Base-by-base conservation (phyloP, 192 early-diverging fungal species). In the Lunasporangiospora selenospora region DNA sequence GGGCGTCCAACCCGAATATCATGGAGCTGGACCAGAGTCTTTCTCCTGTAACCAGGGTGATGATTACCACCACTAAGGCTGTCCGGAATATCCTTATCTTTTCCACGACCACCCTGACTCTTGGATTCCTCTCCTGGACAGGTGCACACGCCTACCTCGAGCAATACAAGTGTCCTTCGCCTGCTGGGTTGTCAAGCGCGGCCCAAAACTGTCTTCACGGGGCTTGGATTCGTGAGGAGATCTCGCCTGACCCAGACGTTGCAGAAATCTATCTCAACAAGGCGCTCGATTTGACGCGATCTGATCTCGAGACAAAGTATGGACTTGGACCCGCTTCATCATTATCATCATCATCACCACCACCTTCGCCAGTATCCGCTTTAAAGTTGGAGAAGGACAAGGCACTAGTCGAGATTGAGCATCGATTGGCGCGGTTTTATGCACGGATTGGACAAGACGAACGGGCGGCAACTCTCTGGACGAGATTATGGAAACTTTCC, bases 221-320 rank as follows among this genome's bases (percentile, higher is more conserved):
- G 4, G 85, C 85, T 3, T 86, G 82, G 70, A 48, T 86, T n/a
- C 77, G 82, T 16, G 83, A 84, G 53, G 73, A 84, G 43, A 24
- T 82, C 13, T 36, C 62, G 0, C 79, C 76, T 0, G 77, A 84
- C 56, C 61, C 69, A 15, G 62, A 73, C 3, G 34, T 80, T 1
- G 85, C 85, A 2, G 69, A 77, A 18, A 6, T 73, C 4, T 83
- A 84, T 54, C 34, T 80, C 1, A 43, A 75, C 21, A 65, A 75
- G 47, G 85, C 79, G 1, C 8, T 63, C 0, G 45, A 52, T 44
- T 8, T 83, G 59, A 55, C 51, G 48, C 16, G 53, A 53, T 29
- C 53, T 62, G 65, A 83, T 52, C 15, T 64, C 56, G 31, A 58
- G 32, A 37, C 49, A 46, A 6, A 58, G 45, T 21, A 55, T 69